Conservation (phyloP, 169 alveolate genomes). For the Plasmodium yoelii region DNA sequence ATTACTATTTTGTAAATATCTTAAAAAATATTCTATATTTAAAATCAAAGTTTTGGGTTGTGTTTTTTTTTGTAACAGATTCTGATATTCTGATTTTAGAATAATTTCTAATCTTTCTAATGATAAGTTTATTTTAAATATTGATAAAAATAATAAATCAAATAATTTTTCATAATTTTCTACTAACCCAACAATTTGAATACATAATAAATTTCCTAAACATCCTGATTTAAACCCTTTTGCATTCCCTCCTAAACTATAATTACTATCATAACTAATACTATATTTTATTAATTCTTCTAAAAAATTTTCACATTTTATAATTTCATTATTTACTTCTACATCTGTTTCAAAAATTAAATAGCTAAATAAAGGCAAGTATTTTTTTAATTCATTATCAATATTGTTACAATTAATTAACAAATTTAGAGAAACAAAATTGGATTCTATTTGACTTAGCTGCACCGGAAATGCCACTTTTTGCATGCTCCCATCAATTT, state of each 20-base stretch:
- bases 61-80: constrained; percentile 65
- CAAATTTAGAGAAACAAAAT: constrained; percentile 80
- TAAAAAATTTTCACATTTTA: constrained; percentile 77
- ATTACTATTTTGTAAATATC: constrained; percentile 30
- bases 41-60: constrained; percentile 48
- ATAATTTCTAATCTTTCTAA: constrained; percentile 58
- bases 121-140: constrained; percentile 41
- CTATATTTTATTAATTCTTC: constrained; percentile 76
- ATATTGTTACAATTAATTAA: constrained; percentile 73
- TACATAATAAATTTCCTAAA: constrained; percentile 65
- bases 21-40: constrained; percentile 55
- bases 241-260: constrained; percentile 77
- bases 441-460: constrained; percentile 80
- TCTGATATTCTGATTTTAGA: constrained; percentile 60
- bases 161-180: constrained; percentile 76
- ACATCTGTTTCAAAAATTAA: constrained; percentile 80
- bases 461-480: constrained; percentile 76
- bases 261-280: constrained; percentile 76
- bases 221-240: constrained; percentile 73
- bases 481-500: constrained; percentile 41
- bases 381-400: constrained; percentile 51
- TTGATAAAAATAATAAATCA: constrained; percentile 59
- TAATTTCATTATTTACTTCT: constrained; percentile 19
- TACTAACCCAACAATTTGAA: constrained; percentile 74
- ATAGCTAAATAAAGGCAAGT: constrained; percentile 77